Evolutionary conservation across 768 basidiomycete species (phyloP).

Genomic region (Hericium coralloides): DNA sequence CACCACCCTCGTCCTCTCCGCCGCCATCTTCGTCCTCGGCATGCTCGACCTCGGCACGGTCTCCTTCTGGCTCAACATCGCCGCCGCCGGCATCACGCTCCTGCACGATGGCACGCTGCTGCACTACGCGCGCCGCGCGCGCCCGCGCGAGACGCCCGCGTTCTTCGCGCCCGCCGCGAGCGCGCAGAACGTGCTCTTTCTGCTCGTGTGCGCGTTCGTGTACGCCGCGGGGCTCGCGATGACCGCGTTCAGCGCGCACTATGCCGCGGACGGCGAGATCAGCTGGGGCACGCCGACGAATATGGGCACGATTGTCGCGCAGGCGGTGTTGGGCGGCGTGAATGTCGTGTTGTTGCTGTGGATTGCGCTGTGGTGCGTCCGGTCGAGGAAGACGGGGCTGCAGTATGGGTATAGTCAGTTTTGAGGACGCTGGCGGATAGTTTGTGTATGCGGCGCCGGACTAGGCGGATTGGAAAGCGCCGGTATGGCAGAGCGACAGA

Average conservation of each 20-base stretch:
- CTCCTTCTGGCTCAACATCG: constrained; percentile 1
- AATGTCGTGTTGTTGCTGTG: not conserved
- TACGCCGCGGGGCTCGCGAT: constrained; percentile 1
- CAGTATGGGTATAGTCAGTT: not conserved
- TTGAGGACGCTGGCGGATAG: not conserved
- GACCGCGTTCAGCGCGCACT: not conserved
- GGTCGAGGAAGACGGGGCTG: not conserved
- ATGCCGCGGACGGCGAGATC: not conserved
- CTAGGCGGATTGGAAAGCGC: too few species aligned
- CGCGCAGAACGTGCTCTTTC: not conserved
- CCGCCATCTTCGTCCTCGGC: not conserved
- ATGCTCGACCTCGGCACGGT: constrained; percentile 3
- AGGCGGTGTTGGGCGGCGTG: not conserved
- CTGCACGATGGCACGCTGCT: constrained; percentile 3
- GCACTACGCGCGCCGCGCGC: not conserved
- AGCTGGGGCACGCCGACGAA: not conserved
- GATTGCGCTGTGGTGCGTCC: not conserved
- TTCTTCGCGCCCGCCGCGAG: constrained; percentile 2
- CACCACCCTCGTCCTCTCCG: not conserved
- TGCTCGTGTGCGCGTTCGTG: not conserved
- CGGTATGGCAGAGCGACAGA: too few species aligned
- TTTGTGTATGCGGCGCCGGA: not conserved
- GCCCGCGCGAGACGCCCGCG: not conserved
- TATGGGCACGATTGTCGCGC: constrained; percentile 3
- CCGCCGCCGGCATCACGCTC: not conserved